phyloP scores from a whole-genome alignment of 306 rosid genomes.

The Sesbania bispinosa region DNA sequence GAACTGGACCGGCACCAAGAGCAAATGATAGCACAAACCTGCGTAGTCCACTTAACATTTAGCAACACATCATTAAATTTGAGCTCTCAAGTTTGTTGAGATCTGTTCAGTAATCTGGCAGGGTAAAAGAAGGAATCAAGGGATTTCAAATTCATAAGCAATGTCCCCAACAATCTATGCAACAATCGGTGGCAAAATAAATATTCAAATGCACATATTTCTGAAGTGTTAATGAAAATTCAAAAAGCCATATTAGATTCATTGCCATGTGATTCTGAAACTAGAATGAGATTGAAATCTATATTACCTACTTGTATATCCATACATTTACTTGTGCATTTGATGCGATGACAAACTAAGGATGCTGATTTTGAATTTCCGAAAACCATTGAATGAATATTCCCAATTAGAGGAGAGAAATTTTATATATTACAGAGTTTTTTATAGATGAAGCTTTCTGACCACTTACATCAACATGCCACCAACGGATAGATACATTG shows the following conservation, averaged over 20 bases:
- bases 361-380: background rate
- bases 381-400: background rate
- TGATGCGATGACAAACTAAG: background rate
- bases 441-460: slow-evolving; percentile 21
- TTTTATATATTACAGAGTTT: background rate
- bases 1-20: slow-evolving; percentile 85
- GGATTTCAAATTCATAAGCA: slow-evolving; percentile 1
- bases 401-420: background rate
- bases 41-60: slow-evolving; percentile 30
- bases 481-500: slow-evolving; percentile 68
- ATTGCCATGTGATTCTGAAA: background rate
- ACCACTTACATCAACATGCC: slow-evolving; percentile 79
- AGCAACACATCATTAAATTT: slow-evolving; percentile 13
- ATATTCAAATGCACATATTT: background rate
- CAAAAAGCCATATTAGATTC: background rate
- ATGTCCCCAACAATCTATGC: slow-evolving; percentile 5
- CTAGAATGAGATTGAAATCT: slow-evolving; percentile 17
- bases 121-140: background rate
- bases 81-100: background rate
- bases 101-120: background rate
- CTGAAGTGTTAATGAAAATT: background rate
- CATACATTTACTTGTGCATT: background rate
- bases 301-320: background rate
- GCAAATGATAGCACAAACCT: slow-evolving; percentile 69
- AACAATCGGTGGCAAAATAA: background rate